phyloP scores from a whole-genome alignment of 1,284 basidiomycete species.

The Grifola frondosa region DNA sequence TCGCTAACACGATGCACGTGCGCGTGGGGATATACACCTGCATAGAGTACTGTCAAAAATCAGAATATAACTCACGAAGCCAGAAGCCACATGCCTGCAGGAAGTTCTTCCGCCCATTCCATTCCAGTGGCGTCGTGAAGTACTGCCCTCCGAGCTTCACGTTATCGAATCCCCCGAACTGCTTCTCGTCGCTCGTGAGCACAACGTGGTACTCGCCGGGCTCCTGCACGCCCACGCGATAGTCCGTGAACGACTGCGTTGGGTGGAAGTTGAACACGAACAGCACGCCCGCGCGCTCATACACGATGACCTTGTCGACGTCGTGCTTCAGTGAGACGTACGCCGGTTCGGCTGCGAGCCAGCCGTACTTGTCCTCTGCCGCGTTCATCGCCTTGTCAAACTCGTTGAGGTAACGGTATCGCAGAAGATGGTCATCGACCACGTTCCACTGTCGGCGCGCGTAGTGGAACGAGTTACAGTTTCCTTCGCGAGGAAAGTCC shows the following conservation, averaged over 20 bases:
- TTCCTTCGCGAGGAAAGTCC: constrained; percentile 96
- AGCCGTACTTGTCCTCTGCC: constrained; percentile 75
- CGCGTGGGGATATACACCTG: constrained; percentile 81
- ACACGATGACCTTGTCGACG: constrained; percentile 88
- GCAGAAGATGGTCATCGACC: constrained; percentile 80
- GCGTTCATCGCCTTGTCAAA: constrained; percentile 96
- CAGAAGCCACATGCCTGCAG: constrained; percentile 59
- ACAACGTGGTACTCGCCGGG: constrained; percentile 86
- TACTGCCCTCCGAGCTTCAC: constrained; percentile 66
- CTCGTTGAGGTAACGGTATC: constrained; percentile 91
- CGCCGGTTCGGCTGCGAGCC: constrained; percentile 86
- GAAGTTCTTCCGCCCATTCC: constrained; percentile 91
- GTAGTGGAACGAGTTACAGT: constrained; percentile 93
- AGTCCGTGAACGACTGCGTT: constrained; percentile 86
- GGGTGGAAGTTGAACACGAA: constrained; percentile 99
- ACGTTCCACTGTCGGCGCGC: constrained; percentile 96
- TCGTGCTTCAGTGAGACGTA: constrained; percentile 95
- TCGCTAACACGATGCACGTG: constrained; percentile 72
- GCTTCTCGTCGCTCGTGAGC: constrained; percentile 83
- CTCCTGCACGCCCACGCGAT: constrained; percentile 86
- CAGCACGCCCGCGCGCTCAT: constrained; percentile 87
- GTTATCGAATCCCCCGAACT: constrained; percentile 89
- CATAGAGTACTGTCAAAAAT: constrained; percentile 9
- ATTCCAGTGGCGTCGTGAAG: constrained; percentile 84
- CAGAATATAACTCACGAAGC: not conserved